These are phyloP conservation scores for Styphnolobium japonicum DNA, from an alignment of 306 rosid species.

Conservation along the genomic window DNA sequence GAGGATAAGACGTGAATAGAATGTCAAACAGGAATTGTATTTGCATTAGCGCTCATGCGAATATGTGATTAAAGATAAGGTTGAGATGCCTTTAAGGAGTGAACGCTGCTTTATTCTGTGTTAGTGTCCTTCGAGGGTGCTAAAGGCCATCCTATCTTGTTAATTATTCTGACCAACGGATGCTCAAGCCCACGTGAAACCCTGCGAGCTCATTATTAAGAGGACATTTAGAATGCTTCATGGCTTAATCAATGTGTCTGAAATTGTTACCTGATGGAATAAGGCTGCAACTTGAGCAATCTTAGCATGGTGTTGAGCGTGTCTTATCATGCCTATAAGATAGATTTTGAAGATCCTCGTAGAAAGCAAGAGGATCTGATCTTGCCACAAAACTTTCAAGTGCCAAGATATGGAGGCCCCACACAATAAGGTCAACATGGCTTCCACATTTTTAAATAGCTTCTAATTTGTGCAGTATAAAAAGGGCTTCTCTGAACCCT, in stretches of 20 bases:
- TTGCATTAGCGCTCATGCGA: not conserved
- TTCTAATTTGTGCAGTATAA: constrained; percentile 19
- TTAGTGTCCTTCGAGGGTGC: not conserved
- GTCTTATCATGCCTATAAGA: not conserved
- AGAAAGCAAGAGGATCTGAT: not conserved
- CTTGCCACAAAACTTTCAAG: constrained; percentile 8
- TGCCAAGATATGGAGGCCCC: constrained; percentile 30
- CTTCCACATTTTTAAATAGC: not conserved
- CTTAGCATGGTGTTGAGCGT: not conserved
- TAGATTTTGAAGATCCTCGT: not conserved
- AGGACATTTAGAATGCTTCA: not conserved
- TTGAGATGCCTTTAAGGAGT: not conserved
- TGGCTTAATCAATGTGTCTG: not conserved
- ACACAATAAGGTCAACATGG: constrained; percentile 8
- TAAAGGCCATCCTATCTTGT: not conserved
- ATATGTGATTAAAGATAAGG: constrained; percentile 9
- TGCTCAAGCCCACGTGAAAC: not conserved
- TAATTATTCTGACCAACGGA: not conserved
- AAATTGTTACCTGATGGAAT: not conserved
- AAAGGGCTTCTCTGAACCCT: not conserved
- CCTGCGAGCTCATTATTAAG: not conserved
- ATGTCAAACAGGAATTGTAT: constrained; percentile 17
- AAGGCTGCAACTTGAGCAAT: not conserved
- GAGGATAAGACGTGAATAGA: not conserved
- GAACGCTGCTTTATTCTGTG: not conserved